Conservation (phyloP, 2,329 filamentous ascomycete genomes). For the Diplodia scrobiculata region DNA sequence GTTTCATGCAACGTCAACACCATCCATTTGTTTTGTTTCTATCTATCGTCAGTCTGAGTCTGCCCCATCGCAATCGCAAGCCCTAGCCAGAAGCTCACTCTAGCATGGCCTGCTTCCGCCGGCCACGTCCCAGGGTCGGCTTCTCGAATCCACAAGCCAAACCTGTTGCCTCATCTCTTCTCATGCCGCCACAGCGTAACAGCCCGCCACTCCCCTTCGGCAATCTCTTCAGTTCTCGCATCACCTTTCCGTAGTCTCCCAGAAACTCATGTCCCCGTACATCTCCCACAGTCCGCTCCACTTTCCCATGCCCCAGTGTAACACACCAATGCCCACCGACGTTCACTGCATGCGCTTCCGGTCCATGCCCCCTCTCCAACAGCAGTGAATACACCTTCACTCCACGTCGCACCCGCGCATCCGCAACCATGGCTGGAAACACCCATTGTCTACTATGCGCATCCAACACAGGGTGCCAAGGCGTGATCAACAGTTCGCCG, state of each 20-base stretch:
- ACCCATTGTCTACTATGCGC: conserved; percentile 46
- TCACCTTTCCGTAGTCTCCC: conserved; percentile 50
- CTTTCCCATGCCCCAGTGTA: conserved; percentile 61
- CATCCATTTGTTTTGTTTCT: neutral
- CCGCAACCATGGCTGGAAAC: conserved; percentile 51
- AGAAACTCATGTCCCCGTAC: conserved; percentile 59
- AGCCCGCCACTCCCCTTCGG: neutral
- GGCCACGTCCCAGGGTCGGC: neutral
- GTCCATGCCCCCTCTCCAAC: conserved; percentile 51
- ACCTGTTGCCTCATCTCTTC: neutral
- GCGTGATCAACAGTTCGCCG: conserved; percentile 56
- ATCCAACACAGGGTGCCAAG: conserved; percentile 60
- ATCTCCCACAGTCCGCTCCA: conserved; percentile 41
- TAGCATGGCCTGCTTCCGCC: too few species aligned
- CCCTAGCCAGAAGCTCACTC: too few species aligned
- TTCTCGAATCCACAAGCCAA: neutral
- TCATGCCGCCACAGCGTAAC: conserved; percentile 12
- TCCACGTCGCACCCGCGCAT: conserved; percentile 47
- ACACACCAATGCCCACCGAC: conserved; percentile 53
- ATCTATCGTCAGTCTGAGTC: neutral
- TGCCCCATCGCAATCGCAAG: neutral
- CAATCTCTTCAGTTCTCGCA: conserved; percentile 6
- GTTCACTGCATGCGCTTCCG: conserved; percentile 56
- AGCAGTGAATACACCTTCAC: conserved; percentile 61
- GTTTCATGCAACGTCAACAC: neutral